phyloP scores from a whole-genome alignment of 1,284 basidiomycete species.

The Cryptococcus sp. region DNA sequence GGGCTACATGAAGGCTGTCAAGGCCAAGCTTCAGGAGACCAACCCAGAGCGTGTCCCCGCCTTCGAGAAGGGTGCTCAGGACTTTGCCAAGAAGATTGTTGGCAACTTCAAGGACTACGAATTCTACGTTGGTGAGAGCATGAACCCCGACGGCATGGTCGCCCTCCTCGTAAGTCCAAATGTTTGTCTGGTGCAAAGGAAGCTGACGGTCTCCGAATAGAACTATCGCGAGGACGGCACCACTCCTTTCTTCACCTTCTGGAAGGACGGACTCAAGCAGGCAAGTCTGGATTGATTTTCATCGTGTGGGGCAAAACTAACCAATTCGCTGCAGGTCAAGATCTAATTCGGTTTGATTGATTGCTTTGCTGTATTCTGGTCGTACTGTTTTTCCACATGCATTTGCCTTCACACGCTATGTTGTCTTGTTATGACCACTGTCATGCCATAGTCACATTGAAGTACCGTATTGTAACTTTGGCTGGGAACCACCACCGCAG shows the following conservation, averaged over 20 bases:
- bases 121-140: constrained; percentile 77
- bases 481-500: too few relatives aligned
- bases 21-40: constrained; percentile 62
- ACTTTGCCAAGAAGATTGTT: constrained; percentile 84
- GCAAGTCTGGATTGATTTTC: constrained; percentile 18
- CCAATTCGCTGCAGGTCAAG: constrained; percentile 25
- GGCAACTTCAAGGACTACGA: constrained; percentile 73
- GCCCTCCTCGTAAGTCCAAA: constrained; percentile 64
- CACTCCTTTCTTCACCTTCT: constrained; percentile 83
- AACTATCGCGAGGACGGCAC: constrained; percentile 61
- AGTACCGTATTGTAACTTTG: too few relatives aligned
- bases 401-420: not conserved
- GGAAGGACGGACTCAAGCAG: constrained; percentile 85
- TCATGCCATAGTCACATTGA: too few relatives aligned
- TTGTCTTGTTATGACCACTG: too few relatives aligned
- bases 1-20: constrained; percentile 83
- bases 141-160: constrained; percentile 88
- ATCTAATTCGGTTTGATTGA: constrained; percentile 23
- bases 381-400: constrained; percentile 1
- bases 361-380: constrained; percentile 12
- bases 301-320: not conserved
- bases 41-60: constrained; percentile 70
- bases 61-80: constrained; percentile 82
- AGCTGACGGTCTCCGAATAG: constrained; percentile 17
- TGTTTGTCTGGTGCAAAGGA: not conserved